Percentiles rank a stretch among this genome's conserved stretches.
Conservation (phyloP, 306 rosid species). For the Rosa multiflora region DNA sequence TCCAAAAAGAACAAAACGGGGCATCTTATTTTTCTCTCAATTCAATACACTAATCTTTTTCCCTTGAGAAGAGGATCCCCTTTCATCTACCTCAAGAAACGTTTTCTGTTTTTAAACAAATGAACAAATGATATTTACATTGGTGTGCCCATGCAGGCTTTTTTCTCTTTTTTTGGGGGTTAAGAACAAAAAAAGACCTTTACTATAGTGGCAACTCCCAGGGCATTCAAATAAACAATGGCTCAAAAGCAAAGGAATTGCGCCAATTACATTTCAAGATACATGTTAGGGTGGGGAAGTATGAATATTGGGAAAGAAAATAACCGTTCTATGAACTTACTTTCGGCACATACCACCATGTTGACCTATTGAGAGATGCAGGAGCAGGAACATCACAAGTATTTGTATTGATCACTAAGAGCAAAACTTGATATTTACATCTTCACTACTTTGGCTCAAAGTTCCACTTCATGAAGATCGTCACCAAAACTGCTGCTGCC, state of each 20-base stretch:
- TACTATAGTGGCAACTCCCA: slow-evolving; percentile 41
- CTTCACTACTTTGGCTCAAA: slow-evolving; percentile 50
- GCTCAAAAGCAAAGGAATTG: slow-evolving; percentile 30
- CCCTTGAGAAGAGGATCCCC: slow-evolving; percentile 32
- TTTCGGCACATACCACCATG: slow-evolving; percentile 35
- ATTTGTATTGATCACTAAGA: slow-evolving; percentile 44
- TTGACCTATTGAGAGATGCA: slow-evolving; percentile 39
- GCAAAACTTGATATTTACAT: slow-evolving; percentile 84
- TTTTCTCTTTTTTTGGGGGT: slow-evolving; percentile 24
- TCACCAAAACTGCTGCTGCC: slow-evolving; percentile 57
- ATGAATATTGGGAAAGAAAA: slow-evolving; percentile 4
- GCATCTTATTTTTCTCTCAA: slow-evolving; percentile 26
- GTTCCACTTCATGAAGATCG: slow-evolving; percentile 89
- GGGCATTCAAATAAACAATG: slow-evolving; percentile 34
- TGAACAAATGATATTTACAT: slow-evolving; percentile 67
- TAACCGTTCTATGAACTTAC: slow-evolving; percentile 29
- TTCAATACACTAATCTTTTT: slow-evolving; percentile 34
- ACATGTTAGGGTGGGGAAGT: slow-evolving; percentile 22
- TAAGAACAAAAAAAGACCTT: slow-evolving; percentile 21
- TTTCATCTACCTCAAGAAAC: slow-evolving; percentile 30
- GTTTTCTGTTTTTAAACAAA: slow-evolving; percentile 42
- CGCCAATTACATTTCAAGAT: slow-evolving; percentile 31
- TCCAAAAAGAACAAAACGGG: slow-evolving; percentile 12
- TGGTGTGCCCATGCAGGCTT: slow-evolving; percentile 37
- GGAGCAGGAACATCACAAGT: slow-evolving; percentile 47